These are phyloP conservation scores for Narthecium ossifragum DNA, from an alignment of 106 monocot species.

Conservation along the genomic window DNA sequence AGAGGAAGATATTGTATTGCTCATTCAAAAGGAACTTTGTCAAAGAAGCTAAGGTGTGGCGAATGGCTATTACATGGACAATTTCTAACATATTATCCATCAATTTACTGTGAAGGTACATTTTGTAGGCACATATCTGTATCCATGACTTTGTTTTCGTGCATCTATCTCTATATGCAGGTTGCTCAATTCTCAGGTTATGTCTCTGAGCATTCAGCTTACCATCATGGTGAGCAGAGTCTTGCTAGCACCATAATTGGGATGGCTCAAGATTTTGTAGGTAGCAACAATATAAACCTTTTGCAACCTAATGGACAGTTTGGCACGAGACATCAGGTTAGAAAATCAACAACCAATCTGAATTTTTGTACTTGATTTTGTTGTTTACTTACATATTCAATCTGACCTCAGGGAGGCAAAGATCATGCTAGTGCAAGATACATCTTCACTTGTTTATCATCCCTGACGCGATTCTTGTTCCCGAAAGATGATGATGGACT, in stretches of 20 bases:
- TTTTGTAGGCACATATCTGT: background rate
- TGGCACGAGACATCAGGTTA: constrained; percentile 83
- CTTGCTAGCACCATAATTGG: constrained; percentile 76
- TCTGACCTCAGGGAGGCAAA: constrained; percentile 73
- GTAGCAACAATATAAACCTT: constrained; percentile 90
- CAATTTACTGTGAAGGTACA: too few relatives aligned
- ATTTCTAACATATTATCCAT: background rate
- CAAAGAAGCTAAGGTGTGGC: constrained; percentile 81
- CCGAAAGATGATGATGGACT: constrained; percentile 90
- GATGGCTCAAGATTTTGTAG: constrained; percentile 92
- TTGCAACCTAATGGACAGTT: constrained; percentile 81
- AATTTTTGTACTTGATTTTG: background rate
- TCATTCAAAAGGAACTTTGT: constrained; percentile 84
- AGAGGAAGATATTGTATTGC: constrained; percentile 87
- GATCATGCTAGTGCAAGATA: constrained; percentile 89
- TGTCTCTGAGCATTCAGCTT: constrained; percentile 96
- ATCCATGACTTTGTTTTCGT: background rate
- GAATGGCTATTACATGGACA: too few relatives aligned
- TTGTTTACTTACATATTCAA: background rate
- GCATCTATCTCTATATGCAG: constrained; percentile 10
- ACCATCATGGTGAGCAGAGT: constrained; percentile 95
- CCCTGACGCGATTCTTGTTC: constrained; percentile 69
- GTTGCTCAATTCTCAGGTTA: constrained; percentile 82
- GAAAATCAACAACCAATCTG: background rate
- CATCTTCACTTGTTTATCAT: constrained; percentile 65